phyloP scores from a whole-genome alignment of 2,329 filamentous ascomycete species.

The Diaporthe sp. region DNA sequence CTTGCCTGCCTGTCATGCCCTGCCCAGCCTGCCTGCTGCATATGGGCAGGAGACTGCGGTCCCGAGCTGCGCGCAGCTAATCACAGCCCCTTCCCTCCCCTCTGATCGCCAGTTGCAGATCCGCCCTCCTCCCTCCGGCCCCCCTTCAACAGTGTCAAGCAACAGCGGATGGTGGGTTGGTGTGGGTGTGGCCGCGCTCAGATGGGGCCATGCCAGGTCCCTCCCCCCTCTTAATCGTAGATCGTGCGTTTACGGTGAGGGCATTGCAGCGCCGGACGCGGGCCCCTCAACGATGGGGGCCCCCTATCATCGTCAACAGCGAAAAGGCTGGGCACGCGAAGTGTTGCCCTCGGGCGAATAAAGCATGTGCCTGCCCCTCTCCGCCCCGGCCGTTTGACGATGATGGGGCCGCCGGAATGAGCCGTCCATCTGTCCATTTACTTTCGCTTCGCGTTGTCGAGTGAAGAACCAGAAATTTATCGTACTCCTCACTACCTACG shows the following conservation, averaged over 20 bases:
- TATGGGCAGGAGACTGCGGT: conserved; percentile 22
- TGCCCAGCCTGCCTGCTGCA: neutral
- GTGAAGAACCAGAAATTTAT: neutral
- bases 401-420: neutral
- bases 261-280: neutral
- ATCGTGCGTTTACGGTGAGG: neutral
- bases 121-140: neutral
- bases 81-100: neutral
- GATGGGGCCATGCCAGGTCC: neutral
- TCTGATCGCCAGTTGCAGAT: neutral
- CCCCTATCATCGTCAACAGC: conserved; percentile 1
- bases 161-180: neutral
- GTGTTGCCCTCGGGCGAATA: conserved; percentile 11
- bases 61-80: conserved; percentile 3
- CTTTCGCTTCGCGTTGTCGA: neutral
- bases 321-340: conserved; percentile 19
- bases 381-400: neutral
- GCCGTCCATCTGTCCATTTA: neutral
- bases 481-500: neutral
- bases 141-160: neutral
- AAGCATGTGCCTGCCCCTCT: neutral
- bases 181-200: neutral
- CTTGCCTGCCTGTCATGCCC: neutral
- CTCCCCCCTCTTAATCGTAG: neutral
- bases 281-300: neutral